Evolutionary conservation across 352 stramenopile species (phyloP), one percentile per base, ranked within the genome.

Genomic region (Globisporangium canariense): DNA sequence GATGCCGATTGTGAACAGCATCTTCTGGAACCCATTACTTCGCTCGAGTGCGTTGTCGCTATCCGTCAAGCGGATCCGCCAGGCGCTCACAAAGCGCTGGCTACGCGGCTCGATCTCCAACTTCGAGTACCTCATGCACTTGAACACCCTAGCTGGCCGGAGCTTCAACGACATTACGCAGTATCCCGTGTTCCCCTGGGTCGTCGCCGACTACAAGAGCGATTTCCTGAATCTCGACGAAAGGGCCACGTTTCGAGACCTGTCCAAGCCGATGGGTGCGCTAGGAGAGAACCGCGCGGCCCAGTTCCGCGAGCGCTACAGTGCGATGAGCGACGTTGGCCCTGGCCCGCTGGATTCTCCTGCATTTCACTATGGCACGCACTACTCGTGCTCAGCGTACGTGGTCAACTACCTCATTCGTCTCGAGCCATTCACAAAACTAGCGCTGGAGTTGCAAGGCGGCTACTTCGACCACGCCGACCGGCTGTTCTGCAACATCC

Each of bases 91-190:
- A 18, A 93, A 93, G 57, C 75, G 81, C 34, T 93, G 84, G 84
- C 49, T 86, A 11, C 80, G 84, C 16, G 83, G 86, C 0, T 58
- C 57, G 0, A 86, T 94, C 18, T 90, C 83, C 1, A 94, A 92
- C 62, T 99, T 98, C 72, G 97, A 99, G 65, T 99, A 99, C 69
- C 73, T 99, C 18, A 97, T 98, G 55, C 85, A 98, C 70, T 74
- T 99, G 36, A 99, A 99, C 73, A 96, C 94, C 0, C 74, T 99
- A 8, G 97, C 94, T 3, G 97, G 97, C 3, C 75, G 97, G 50
- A 98, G 83, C 59, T 98, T 98, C 68, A 99, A 98, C 76, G 97
- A 99, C 62, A 92, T 99, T n/a, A 98, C 92, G 43, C 97, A 99
- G 73, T 99, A 99, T 69, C 97, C 97, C 3, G 93, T 93, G 0